Conservation (phyloP, 1,284 basidiomycete genomes). For the Marasmius tenuissimus region DNA sequence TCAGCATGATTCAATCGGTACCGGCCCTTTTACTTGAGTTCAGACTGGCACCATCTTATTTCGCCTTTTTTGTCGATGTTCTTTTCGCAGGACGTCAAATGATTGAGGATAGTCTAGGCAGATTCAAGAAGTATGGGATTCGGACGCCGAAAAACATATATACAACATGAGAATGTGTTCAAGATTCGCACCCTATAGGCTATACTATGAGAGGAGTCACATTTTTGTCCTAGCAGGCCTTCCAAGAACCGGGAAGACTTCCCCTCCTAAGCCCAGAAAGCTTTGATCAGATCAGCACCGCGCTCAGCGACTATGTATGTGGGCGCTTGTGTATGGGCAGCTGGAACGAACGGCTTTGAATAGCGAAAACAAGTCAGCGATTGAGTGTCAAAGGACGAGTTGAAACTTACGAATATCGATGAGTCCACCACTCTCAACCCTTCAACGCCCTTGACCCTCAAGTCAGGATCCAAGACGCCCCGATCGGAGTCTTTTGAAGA, state of each 20-base stretch:
- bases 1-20: no score
- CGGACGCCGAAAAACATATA: no score
- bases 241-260: neutral
- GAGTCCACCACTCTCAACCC: neutral
- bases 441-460: neutral
- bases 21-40: no score
- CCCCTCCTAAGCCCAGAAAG: neutral
- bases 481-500: neutral
- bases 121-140: no score
- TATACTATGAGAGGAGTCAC: neutral
- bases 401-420: neutral
- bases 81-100: no score
- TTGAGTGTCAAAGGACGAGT: neutral
- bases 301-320: slow-evolving; percentile 6
- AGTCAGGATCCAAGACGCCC: slow-evolving; percentile 25
- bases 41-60: no score
- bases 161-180: no score
- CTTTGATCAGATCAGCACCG: slow-evolving; percentile 7
- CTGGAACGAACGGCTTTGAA: slow-evolving; percentile 1
- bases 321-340: slow-evolving; percentile 7
- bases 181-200: no score
- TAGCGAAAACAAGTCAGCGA: neutral
- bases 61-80: no score
- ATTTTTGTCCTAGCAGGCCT: no score
- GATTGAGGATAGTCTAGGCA: no score